These are phyloP conservation scores for Nicotiana otophora DNA, from an alignment of 257 asterid species.

Conservation along the genomic window DNA sequence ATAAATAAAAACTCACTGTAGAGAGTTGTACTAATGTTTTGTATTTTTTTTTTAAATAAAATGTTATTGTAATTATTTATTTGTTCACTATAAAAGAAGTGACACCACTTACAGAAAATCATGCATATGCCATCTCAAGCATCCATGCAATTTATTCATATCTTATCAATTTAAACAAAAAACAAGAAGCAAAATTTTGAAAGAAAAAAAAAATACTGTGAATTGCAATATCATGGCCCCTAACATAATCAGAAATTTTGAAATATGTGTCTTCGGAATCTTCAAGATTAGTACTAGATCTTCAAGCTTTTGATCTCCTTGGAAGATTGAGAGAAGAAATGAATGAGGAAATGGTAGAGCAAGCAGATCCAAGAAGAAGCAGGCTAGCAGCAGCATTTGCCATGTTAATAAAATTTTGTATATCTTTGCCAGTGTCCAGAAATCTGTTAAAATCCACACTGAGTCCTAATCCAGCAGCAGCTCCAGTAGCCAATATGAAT, in stretches of 20 bases:
- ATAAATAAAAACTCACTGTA: too few species aligned
- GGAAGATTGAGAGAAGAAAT: constrained; percentile 3
- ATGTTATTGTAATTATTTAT: too few species aligned
- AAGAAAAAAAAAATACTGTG: background rate
- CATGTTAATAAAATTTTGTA: background rate
- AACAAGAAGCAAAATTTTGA: background rate
- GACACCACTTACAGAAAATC: too few species aligned
- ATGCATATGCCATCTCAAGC: background rate
- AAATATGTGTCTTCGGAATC: background rate
- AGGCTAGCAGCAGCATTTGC: constrained; percentile 6
- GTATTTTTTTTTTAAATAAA: too few species aligned
- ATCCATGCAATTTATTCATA: background rate
- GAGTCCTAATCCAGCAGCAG: constrained; percentile 8
- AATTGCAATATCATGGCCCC: background rate
- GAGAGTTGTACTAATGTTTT: too few species aligned
- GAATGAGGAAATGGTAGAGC: background rate
- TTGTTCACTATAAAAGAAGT: too few species aligned
- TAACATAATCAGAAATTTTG: background rate
- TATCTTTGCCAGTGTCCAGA: background rate
- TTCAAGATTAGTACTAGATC: too few species aligned
- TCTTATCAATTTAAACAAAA: background rate
- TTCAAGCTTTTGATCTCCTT: background rate
- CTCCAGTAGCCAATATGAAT: background rate
- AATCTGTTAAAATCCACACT: background rate
- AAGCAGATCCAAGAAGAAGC: background rate